Evolutionary conservation across 2,329 filamentous ascomycete genomes (phyloP), one percentile per base, ranked within the genome.

Genomic region (Aspergillus nomiae): DNA sequence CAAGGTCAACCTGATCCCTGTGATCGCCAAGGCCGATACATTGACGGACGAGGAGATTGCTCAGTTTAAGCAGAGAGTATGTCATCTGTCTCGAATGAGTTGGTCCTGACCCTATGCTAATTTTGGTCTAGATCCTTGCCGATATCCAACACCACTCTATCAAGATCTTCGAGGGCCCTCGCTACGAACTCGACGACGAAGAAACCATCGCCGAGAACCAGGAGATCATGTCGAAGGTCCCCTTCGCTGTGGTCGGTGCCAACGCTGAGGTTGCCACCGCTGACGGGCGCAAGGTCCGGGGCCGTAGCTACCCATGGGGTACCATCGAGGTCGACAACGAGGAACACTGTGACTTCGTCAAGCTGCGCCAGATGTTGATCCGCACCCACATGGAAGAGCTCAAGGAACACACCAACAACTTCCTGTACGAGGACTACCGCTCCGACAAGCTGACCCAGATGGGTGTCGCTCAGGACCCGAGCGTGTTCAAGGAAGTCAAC

Each of bases 401-500:
- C 85, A 99, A 99, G 90, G 95, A 99, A 86, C 92, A 99, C 86
- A 99, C 95, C 81, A 99, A 98, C 89, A 99, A 99, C 85, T 88
- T 86, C 70, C 85, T 99, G 74, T 99, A 99, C 85, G 95, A 99
- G 86, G 98, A 98, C 87, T 99, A 99, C 90, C 91, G 95, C 82
- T 97, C 94, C 76, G 95, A 98, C 84, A 99, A 99, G 89, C 92
- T 99, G 76, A 94, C 94, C 72, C 90, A 90, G 73, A 98, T 99
- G 94, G 95, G 95, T 79, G 94, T 99, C 73, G 94, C 94, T 69
- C 95, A 99, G 81, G 95, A 99, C 83, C 94, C 94, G 72, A 97
- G 92, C 79, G 95, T 99, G 73, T 99, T 99, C 92, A 99, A 99
- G 89, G 95, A 99, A 89, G 93, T 99, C 86, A 99, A 99, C 88